Percentiles rank a stretch among this genome's conserved stretches.
Conservation (phyloP, 73 alveolate species). For the Uronychia setigera region DNA sequence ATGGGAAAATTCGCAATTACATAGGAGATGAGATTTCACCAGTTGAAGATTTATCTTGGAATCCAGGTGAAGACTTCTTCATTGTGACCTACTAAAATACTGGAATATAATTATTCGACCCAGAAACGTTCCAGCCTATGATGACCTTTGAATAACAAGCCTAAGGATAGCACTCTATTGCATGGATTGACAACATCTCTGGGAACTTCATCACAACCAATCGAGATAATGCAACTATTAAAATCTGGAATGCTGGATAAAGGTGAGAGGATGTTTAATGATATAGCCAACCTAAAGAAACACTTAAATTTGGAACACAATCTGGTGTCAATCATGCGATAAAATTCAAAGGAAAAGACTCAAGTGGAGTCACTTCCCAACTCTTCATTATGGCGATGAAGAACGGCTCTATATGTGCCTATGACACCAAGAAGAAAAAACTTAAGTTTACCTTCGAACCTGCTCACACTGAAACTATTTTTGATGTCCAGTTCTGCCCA, state of each 20-base stretch:
- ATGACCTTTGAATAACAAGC: slow-evolving; percentile 74
- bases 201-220: slow-evolving; percentile 82
- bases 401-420: not conserved
- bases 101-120: slow-evolving; percentile 18
- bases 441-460: slow-evolving; percentile 36
- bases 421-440: not conserved
- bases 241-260: slow-evolving; percentile 81
- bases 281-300: slow-evolving; percentile 51
- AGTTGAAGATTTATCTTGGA: slow-evolving; percentile 54
- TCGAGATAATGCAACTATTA: slow-evolving; percentile 73
- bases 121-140: not conserved
- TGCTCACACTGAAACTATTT: slow-evolving; percentile 88
- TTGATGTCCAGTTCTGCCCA: slow-evolving; percentile 84
- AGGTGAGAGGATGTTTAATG: not conserved
- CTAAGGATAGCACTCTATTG: slow-evolving; percentile 64
- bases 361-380: not conserved
- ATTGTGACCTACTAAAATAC: slow-evolving; percentile 50
- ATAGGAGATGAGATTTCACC: not conserved
- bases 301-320: slow-evolving; percentile 71
- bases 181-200: slow-evolving; percentile 84
- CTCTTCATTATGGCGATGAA: not conserved
- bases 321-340: slow-evolving; percentile 42
- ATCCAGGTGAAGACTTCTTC: slow-evolving; percentile 56
- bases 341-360: not conserved
- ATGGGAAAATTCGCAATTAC: not conserved